phyloP scores from a whole-genome alignment of 495 filamentous ascomycete species.

The Penicillium coffeae region DNA sequence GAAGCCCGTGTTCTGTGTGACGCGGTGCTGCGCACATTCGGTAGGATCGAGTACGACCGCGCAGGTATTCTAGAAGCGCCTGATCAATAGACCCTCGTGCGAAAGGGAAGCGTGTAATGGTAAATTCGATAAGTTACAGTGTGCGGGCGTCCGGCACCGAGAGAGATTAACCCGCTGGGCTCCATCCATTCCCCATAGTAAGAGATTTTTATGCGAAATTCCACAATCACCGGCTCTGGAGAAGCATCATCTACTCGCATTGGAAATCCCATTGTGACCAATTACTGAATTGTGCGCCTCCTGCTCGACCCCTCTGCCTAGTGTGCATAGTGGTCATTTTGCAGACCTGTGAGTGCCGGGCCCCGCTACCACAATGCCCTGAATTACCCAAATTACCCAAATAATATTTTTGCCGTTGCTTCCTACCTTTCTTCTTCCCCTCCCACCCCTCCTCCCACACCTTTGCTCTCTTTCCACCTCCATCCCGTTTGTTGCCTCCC shows the following conservation, averaged over 20 bases:
- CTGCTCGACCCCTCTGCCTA: too few species aligned
- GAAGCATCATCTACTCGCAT: too few species aligned
- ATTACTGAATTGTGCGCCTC: too few species aligned
- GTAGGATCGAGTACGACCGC: background rate
- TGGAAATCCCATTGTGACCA: too few species aligned
- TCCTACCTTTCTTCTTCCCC: constrained; percentile 21
- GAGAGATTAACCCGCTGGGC: constrained; percentile 11
- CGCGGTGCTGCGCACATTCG: background rate
- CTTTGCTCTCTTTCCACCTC: constrained; percentile 12
- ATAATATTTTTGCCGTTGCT: constrained; percentile 25
- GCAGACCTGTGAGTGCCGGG: background rate
- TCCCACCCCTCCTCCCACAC: constrained; percentile 21
- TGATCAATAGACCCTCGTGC: background rate
- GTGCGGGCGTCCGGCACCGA: constrained; percentile 11
- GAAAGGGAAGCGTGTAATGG: background rate
- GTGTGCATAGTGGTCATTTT: too few species aligned
- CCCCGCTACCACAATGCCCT: constrained; percentile 23
- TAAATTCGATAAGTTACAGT: background rate
- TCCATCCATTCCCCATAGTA: constrained; percentile 5
- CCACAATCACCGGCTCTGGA: constrained; percentile 15
- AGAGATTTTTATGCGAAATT: constrained; percentile 15
- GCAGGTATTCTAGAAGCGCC: background rate
- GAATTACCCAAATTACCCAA: constrained; percentile 17
- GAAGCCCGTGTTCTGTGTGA: background rate
- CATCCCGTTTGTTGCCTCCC: constrained; percentile 2